These are phyloP conservation scores for Neofusicoccum kwambonambiense DNA, from an alignment of 2,329 filamentous ascomycete species.

Conservation along the genomic window DNA sequence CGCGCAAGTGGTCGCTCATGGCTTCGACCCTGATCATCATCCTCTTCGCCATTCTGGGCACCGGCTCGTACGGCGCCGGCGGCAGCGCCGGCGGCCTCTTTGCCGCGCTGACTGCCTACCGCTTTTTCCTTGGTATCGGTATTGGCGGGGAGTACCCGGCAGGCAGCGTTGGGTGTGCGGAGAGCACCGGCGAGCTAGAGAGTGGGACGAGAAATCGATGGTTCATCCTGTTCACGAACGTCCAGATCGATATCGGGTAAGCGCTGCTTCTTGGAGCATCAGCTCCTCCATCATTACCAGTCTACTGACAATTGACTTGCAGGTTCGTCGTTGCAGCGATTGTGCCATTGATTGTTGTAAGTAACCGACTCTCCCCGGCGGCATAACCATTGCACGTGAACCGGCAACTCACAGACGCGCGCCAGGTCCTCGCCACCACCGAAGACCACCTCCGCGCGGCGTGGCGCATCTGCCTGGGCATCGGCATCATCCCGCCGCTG, in stretches of 20 bases:
- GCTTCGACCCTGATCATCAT: conserved; percentile 80
- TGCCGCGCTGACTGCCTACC: conserved; percentile 74
- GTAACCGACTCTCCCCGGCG: conserved; percentile 6
- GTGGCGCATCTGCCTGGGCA: conserved; percentile 77
- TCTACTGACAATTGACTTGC: neutral
- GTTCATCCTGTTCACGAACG: conserved; percentile 80
- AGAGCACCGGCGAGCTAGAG: conserved; percentile 80
- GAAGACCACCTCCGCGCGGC: conserved; percentile 67
- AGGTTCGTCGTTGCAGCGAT: conserved; percentile 75
- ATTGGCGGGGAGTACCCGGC: conserved; percentile 82
- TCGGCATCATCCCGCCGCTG: conserved; percentile 47
- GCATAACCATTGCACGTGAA: too few species aligned
- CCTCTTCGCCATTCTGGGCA: conserved; percentile 75
- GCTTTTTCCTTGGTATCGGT: conserved; percentile 72
- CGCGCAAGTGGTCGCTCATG: conserved; percentile 77
- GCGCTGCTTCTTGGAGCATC: neutral
- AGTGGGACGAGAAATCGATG: conserved; percentile 79
- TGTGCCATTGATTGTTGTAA: conserved; percentile 66
- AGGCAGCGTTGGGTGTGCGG: conserved; percentile 79
- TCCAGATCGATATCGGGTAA: conserved; percentile 74
- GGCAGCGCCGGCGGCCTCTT: conserved; percentile 71
- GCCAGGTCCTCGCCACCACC: conserved; percentile 51
- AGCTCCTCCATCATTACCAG: too few species aligned
- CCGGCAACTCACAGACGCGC: neutral
- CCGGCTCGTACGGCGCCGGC: conserved; percentile 72